These are phyloP conservation scores for Fusarium sp. DNA, from an alignment of 2,329 filamentous ascomycete species.

Conservation along the genomic window DNA sequence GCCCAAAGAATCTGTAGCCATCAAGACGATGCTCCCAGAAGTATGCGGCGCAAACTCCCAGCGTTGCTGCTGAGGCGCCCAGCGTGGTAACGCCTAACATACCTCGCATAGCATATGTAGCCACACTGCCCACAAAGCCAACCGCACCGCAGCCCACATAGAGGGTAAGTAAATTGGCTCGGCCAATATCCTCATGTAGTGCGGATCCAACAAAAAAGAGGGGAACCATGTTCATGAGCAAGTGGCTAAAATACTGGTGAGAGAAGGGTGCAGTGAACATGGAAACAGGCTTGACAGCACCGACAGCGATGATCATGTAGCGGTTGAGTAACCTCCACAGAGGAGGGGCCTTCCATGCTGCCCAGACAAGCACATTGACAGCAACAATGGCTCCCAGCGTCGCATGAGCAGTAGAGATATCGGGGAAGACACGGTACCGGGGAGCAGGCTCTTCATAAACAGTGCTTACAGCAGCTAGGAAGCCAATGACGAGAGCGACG, in stretches of 20 bases:
- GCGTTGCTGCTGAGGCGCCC: conserved; percentile 73
- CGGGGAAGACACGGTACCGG: conserved; percentile 65
- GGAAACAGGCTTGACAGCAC: conserved; percentile 69
- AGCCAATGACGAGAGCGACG: conserved; percentile 56
- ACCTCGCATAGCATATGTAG: conserved; percentile 57
- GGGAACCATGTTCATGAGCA: conserved; percentile 70
- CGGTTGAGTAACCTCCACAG: conserved; percentile 74
- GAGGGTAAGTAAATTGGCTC: conserved; percentile 74
- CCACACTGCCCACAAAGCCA: conserved; percentile 68
- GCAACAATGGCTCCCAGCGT: conserved; percentile 71
- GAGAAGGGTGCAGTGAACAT: conserved; percentile 74
- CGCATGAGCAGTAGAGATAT: conserved; percentile 69
- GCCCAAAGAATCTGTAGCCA: conserved; percentile 65
- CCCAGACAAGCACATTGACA: conserved; percentile 66
- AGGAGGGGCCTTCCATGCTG: conserved; percentile 71
- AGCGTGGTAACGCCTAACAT: conserved; percentile 62
- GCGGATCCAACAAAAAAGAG: conserved; percentile 74
- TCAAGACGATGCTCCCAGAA: conserved; percentile 68
- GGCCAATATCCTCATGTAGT: conserved; percentile 76
- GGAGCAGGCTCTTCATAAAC: conserved; percentile 65
- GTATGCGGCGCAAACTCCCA: conserved; percentile 70
- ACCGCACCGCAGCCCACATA: conserved; percentile 68
- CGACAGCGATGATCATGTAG: conserved; percentile 73
- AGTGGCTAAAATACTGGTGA: conserved; percentile 71
- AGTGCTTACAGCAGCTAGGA: conserved; percentile 55